Evolutionary conservation across 352 stramenopile genomes (phyloP).

Genomic region (Phytophthora lateralis): DNA sequence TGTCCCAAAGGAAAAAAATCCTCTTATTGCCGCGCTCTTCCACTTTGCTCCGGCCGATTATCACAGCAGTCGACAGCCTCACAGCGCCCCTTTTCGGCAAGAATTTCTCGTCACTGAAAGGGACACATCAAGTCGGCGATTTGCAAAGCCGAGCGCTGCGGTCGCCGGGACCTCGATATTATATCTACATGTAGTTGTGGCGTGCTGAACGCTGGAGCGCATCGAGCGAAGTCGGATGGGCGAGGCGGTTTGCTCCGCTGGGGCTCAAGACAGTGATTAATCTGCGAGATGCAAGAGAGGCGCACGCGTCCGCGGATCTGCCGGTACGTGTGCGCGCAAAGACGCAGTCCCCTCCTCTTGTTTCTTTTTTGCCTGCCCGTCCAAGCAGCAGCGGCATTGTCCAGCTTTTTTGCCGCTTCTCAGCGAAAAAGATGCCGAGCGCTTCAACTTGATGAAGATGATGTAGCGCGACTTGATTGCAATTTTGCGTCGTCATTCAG

Average conservation of each 20-base stretch:
- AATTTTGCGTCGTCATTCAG: conserved; percentile 2
- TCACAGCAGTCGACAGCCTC: background rate
- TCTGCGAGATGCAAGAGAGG: conserved; percentile 3
- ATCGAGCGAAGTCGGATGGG: conserved; percentile 3
- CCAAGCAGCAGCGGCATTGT: conserved; percentile 12
- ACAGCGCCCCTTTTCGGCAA: background rate
- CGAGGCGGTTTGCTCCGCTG: conserved; percentile 4
- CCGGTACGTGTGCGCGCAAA: conserved; percentile 19
- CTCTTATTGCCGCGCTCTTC: background rate
- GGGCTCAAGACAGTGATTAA: conserved; percentile 22
- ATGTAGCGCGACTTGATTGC: conserved; percentile 19
- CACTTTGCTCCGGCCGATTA: background rate
- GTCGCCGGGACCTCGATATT: background rate
- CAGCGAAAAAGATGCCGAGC: background rate
- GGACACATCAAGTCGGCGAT: conserved; percentile 33
- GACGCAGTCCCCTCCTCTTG: conserved; percentile 2
- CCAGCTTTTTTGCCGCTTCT: conserved; percentile 1
- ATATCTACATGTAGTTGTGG: conserved; percentile 10
- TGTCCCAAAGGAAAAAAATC: conserved; percentile 24
- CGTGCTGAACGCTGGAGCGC: conserved; percentile 4
- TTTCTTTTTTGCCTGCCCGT: conserved; percentile 17
- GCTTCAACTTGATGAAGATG: conserved; percentile 10
- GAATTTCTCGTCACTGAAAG: conserved; percentile 17
- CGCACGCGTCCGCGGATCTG: conserved; percentile 15
- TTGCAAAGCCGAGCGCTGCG: conserved; percentile 21